Percentiles rank a stretch among this genome's conserved stretches.
Conservation (phyloP, 805 yeast genomes). For the Tetrapisispora nanseiensis region DNA sequence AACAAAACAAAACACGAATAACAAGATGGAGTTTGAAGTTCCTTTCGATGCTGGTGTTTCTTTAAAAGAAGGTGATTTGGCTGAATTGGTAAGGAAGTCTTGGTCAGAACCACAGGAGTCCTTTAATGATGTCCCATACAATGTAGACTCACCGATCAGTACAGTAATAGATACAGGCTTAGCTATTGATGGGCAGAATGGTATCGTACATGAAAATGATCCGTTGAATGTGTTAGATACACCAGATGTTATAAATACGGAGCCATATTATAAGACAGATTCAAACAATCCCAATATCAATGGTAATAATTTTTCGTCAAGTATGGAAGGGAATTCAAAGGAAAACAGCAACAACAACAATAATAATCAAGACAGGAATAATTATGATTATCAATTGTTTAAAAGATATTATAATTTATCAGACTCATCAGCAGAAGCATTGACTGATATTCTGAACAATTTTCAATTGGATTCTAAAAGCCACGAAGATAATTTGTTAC, state of each 20-base stretch:
- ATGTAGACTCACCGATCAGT: constrained; percentile 13
- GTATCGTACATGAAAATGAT: not conserved
- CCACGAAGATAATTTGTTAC: not conserved
- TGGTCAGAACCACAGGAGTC: constrained; percentile 24
- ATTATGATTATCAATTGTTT: constrained; percentile 15
- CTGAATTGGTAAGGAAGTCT: constrained; percentile 25
- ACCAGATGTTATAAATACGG: not conserved
- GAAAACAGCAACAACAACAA: not conserved
- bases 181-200: not conserved
- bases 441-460: constrained; percentile 16
- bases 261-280: not conserved
- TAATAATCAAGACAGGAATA: not conserved
- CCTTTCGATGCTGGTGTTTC: not conserved
- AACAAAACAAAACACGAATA: too few relatives aligned
- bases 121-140: not conserved
- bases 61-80: constrained; percentile 16
- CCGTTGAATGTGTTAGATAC: not conserved
- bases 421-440: constrained; percentile 17
- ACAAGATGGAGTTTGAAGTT: not conserved
- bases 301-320: not conserved
- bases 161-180: constrained; percentile 7
- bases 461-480: constrained; percentile 7
- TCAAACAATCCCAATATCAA: not conserved
- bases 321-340: too few relatives aligned
- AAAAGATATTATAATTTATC: constrained; percentile 24